These are phyloP conservation scores for Hagleromyces aurorensis DNA, from an alignment of 805 yeast genomes.

Conservation along the genomic window DNA sequence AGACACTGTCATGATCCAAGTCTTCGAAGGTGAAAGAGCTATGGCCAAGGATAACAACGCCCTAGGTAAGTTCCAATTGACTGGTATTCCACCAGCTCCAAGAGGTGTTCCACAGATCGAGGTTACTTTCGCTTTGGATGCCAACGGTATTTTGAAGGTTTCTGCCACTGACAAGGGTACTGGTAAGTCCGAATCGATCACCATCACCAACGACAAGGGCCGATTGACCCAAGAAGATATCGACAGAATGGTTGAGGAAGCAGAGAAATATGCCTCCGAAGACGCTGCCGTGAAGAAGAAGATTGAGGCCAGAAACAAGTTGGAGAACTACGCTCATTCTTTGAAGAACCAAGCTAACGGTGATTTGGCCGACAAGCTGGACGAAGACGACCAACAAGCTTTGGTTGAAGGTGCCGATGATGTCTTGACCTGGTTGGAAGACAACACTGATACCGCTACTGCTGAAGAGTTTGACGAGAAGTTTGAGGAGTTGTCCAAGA, in stretches of 20 bases:
- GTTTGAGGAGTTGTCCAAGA: slow-evolving; percentile 68
- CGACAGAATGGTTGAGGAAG: slow-evolving; percentile 96
- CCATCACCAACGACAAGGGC: slow-evolving; percentile 90
- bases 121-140: slow-evolving; percentile 95
- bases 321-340: slow-evolving; percentile 83
- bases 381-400: slow-evolving; percentile 86
- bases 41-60: slow-evolving; percentile 90
- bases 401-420: slow-evolving; percentile 82
- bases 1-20: slow-evolving; percentile 90
- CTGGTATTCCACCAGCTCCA: slow-evolving; percentile 98
- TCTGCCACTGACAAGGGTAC: slow-evolving; percentile 92
- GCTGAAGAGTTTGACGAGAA: slow-evolving; percentile 92
- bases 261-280: slow-evolving; percentile 89
- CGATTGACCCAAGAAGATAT: slow-evolving; percentile 90
- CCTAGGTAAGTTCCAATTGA: slow-evolving; percentile 92
- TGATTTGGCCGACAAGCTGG: slow-evolving; percentile 65
- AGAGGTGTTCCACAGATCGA: slow-evolving; percentile 98
- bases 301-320: slow-evolving; percentile 79
- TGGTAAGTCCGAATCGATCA: slow-evolving; percentile 84
- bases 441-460: slow-evolving; percentile 76
- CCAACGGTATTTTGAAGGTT: slow-evolving; percentile 94
- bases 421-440: slow-evolving; percentile 81
- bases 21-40: slow-evolving; percentile 94
- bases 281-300: slow-evolving; percentile 77
- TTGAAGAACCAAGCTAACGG: slow-evolving; percentile 65